These are phyloP conservation scores for Setomelanomma holmii DNA, from an alignment of 2,329 filamentous ascomycete genomes.

Conservation along the genomic window DNA sequence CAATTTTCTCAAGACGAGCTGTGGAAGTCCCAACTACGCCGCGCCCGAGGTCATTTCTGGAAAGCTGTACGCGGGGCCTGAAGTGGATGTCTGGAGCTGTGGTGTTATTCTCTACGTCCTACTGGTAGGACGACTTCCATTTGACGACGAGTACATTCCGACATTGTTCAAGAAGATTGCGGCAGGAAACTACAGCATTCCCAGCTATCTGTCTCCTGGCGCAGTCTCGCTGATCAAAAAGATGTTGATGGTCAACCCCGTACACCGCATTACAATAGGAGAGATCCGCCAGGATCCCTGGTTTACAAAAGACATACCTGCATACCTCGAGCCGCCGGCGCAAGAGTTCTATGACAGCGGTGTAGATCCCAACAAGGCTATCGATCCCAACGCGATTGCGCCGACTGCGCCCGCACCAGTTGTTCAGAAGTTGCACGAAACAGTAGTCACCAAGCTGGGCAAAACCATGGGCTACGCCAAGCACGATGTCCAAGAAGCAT, in stretches of 20 bases:
- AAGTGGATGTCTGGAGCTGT: conserved; percentile 98
- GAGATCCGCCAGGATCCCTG: conserved; percentile 93
- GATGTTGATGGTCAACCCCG: conserved; percentile 94
- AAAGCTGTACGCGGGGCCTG: conserved; percentile 94
- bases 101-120: conserved; percentile 81
- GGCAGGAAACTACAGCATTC: conserved; percentile 90
- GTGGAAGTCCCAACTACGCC: conserved; percentile 97
- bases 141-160: conserved; percentile 98
- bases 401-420: conserved; percentile 74
- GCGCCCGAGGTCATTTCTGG: conserved; percentile 97
- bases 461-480: conserved; percentile 98
- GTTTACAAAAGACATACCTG: conserved; percentile 86
- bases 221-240: conserved; percentile 83
- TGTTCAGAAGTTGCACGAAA: conserved; percentile 88
- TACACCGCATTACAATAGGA: conserved; percentile 90
- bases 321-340: conserved; percentile 84
- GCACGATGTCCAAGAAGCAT: conserved; percentile 91
- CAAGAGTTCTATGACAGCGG: conserved; percentile 94
- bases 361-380: conserved; percentile 91
- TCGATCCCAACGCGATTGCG: conserved; percentile 81
- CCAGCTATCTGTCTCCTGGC: conserved; percentile 86
- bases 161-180: conserved; percentile 98
- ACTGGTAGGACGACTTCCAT: conserved; percentile 76
- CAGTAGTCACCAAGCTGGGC: conserved; percentile 93
- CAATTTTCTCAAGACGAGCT: conserved; percentile 98